Evolutionary conservation across 164 flowering plant genomes (phyloP), one percentile per base, ranked within the genome.

Genomic region (Tinospora cordifolia): DNA sequence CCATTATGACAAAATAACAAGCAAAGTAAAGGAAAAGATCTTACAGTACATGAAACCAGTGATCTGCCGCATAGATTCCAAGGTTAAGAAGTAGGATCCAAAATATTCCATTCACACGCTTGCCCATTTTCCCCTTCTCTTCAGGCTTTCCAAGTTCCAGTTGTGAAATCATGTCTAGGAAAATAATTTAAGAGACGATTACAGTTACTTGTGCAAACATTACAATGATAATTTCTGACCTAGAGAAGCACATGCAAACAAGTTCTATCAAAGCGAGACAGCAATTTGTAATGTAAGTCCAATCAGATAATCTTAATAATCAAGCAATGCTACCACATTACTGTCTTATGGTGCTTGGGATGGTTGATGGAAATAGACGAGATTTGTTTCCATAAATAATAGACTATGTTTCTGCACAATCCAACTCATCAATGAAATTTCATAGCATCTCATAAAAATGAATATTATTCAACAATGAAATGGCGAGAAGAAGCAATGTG

Each of bases 41-140:
- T 66, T 69, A 57, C 62, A 67, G 71, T 79, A 93, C 97, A 93
- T 82, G 96, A 75, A 93, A 82, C 66, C 87, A 78, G 74, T 91
- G 97, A 84, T 90, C 96, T 14, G 94, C 97, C 24, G 79, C 89
- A 68, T 39, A 90, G 63, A 91, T 74, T 68, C 94, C 97, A 78
- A 91, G 75, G 76, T 91, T 93, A 27, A 91, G 77, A 72, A 93
- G 94, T 70, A 93, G 75, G 73, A 93, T 90, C 94, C 93, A 91
- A 77, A 93, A 93, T 72, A 93, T 74, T 8, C 96, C 93, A 78
- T 83, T 91, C 24, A 84, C 96, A n/a, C 78, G 89, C 81, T 81
- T 90, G 72, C 75, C 85, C 1, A 82, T 83, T 72, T 81, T 86
- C 71, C 68, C 71, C 66, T 74, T 85, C 46, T 78, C 81, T 39